Base-by-base conservation (phyloP, 2,329 filamentous ascomycete species). In the Chaetomium sp. region DNA sequence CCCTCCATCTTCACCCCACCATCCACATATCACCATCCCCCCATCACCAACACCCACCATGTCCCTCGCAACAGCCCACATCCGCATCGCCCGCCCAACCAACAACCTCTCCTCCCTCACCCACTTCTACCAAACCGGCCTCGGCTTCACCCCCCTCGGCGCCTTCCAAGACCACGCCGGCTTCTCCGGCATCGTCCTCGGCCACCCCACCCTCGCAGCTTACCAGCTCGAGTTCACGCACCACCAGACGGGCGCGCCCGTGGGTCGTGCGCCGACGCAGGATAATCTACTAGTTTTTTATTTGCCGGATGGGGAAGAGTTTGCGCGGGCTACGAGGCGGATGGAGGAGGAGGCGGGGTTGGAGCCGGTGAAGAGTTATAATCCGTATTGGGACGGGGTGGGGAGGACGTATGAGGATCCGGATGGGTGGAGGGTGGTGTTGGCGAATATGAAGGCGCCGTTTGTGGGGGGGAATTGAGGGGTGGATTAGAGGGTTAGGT, bases 261-360 rank as follows among this genome's bases (percentile, higher is more conserved):
- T 64, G 4, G 71, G 69, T 3, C 63, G 65, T 34, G 68, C 71
- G 6, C 73, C 74, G 3, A 73, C 71, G 0, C 65, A 72, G 52
- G 74, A 77, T 58, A 75, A 76, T 53, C 63, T 77, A 34, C 61
- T 76, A 2, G 68, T 76, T 7, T 74, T 76, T 45, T 76, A 77
- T 62, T 61, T 76, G 0, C 68, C 70, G 0, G 68, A 70, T 3
- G 37, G 58, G 1, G 59, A 57, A 0, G 65, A 65, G 1, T 72
- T 69, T 58, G 45, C 61, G 10, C 56, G 54, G 0, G 69, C 69
- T 3, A 65, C 74, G 0, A 54, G 61, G 43, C 67, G 64, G 38
- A 72, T 76, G 68, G 63, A 71, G 36, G 45, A 57, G 19, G 19
- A 1, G 59, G 59, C 4, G 74, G 72, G 1, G 71, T 72, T 40